A percentile compares a stretch with the other conserved stretches of the same genome.
Conservation (phyloP, 169 alveolate species). For the Eimeria sp. region DNA sequence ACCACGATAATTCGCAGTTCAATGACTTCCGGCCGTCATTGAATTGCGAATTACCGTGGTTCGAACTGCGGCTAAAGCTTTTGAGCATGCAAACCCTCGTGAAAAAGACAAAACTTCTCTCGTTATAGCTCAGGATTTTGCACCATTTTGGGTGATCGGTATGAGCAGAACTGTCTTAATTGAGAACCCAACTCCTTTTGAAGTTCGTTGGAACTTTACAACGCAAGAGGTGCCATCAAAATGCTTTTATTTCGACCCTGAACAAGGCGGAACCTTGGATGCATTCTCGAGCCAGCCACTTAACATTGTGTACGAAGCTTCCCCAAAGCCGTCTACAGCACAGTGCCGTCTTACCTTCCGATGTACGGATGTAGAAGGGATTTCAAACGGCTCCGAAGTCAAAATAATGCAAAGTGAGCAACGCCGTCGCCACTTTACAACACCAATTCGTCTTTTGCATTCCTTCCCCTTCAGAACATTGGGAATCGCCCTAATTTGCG, state of each 20-base stretch:
- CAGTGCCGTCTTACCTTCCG: conserved; percentile 65
- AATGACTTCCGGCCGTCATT: too few relatives aligned
- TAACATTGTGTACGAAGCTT: conserved; percentile 32
- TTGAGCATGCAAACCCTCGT: neutral
- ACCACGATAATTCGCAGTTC: too few relatives aligned
- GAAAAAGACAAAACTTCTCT: too few relatives aligned
- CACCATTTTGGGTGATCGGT: neutral
- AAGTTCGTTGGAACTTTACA: conserved; percentile 60
- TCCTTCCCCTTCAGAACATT: neutral
- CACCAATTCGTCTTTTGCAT: neutral
- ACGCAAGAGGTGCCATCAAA: conserved; percentile 19
- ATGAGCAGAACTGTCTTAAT: conserved; percentile 6
- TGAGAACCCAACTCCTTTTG: conserved; percentile 64
- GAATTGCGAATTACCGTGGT: too few relatives aligned
- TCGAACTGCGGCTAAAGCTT: too few relatives aligned
- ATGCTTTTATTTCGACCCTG: conserved; percentile 47
- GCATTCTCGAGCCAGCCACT: conserved; percentile 62
- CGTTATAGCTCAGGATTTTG: neutral
- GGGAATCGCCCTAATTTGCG: neutral
- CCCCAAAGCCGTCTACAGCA: conserved; percentile 47
- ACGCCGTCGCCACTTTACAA: neutral
- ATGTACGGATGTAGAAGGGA: conserved; percentile 67
- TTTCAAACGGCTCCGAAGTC: conserved; percentile 33
- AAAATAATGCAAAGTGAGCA: conserved; percentile 51
- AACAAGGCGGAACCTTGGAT: conserved; percentile 45